phyloP scores from a whole-genome alignment of 768 basidiomycete species.

The Cystobasidium tubakii region DNA sequence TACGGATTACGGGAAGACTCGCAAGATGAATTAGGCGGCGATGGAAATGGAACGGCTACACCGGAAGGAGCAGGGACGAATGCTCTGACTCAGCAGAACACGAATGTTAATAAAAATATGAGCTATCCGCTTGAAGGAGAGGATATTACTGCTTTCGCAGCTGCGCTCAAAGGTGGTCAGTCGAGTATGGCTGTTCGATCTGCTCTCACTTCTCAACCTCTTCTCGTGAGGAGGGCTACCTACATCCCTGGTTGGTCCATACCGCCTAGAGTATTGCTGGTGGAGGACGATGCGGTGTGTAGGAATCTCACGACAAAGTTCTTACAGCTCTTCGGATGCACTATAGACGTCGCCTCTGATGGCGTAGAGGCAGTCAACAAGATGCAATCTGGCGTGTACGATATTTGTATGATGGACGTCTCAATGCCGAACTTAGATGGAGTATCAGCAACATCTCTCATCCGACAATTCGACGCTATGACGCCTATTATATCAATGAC shows the following conservation, averaged over 20 bases:
- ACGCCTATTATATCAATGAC: conserved; percentile 99
- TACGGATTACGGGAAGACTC: neutral
- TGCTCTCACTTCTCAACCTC: conserved; percentile 32
- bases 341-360: conserved; percentile 88
- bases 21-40: neutral
- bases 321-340: conserved; percentile 88
- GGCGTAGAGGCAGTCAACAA: conserved; percentile 86
- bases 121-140: conserved; percentile 7
- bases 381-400: conserved; percentile 95
- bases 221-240: conserved; percentile 68
- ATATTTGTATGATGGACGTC: conserved; percentile 74
- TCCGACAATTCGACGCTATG: conserved; percentile 87
- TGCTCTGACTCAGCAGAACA: conserved; percentile 6
- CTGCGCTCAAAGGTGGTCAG: conserved; percentile 26
- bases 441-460: conserved; percentile 81
- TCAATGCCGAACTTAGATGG: conserved; percentile 64
- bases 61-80: conserved; percentile 1
- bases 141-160: conserved; percentile 20
- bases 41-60: neutral
- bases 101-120: neutral
- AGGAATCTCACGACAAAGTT: conserved; percentile 84
- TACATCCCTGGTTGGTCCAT: conserved; percentile 87
- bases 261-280: conserved; percentile 80
- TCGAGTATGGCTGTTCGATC: conserved; percentile 2
- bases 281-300: conserved; percentile 92